These are phyloP conservation scores for Euphorbia celastroides DNA, from an alignment of 441 rosid genomes.

Conservation along the genomic window DNA sequence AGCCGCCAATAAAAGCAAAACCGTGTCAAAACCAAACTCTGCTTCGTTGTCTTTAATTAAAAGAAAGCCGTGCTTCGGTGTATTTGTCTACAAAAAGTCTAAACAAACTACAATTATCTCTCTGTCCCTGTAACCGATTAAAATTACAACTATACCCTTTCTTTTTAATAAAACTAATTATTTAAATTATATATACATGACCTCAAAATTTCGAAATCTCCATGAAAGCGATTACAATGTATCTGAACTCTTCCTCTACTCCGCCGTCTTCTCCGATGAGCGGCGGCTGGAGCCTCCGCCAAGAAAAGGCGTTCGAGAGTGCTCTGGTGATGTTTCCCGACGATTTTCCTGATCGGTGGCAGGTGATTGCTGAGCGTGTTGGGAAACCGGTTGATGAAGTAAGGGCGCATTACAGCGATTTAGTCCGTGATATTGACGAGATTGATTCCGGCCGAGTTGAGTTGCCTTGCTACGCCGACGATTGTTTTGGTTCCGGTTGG, in stretches of 20 bases:
- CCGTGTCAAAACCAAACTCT: slow-evolving; percentile 4
- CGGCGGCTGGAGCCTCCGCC: slow-evolving; percentile 45
- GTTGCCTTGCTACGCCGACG: slow-evolving; percentile 56
- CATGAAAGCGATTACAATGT: slow-evolving; percentile 11
- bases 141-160: neutral
- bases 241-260: slow-evolving; percentile 10
- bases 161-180: neutral
- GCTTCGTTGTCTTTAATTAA: neutral
- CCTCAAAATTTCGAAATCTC: no score
- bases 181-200: no score
- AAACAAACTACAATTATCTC: neutral
- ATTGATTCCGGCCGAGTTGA: slow-evolving; percentile 68
- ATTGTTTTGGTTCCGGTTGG: slow-evolving; percentile 26
- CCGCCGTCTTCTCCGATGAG: slow-evolving; percentile 17
- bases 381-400: slow-evolving; percentile 48
- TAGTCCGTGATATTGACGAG: slow-evolving; percentile 50
- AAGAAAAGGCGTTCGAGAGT: slow-evolving; percentile 68
- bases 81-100: neutral
- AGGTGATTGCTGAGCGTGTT: slow-evolving; percentile 38
- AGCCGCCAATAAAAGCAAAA: slow-evolving; percentile 9
- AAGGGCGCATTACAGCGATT: slow-evolving; percentile 41
- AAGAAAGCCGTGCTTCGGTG: neutral
- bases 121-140: neutral
- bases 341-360: slow-evolving; percentile 56
- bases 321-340: slow-evolving; percentile 54